These are phyloP conservation scores for Geotrichum reessii DNA, from an alignment of 1,139 yeast genomes.

Conservation along the genomic window DNA sequence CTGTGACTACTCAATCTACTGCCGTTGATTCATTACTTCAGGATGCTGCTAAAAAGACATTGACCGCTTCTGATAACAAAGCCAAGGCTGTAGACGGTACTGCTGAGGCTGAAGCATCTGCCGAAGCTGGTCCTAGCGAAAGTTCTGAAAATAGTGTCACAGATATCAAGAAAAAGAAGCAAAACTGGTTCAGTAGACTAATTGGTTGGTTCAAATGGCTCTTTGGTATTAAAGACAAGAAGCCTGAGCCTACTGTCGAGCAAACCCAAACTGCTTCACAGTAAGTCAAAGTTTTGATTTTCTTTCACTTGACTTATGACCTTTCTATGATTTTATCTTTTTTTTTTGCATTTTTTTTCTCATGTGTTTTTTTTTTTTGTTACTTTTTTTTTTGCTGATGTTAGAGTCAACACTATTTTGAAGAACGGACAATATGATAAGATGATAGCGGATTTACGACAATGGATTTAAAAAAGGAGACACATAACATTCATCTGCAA, in stretches of 20 bases:
- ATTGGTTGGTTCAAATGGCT: conserved; percentile 17
- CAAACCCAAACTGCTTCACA: background rate
- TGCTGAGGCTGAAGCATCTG: background rate
- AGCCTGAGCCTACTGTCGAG: background rate
- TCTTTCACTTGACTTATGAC: background rate
- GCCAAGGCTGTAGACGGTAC: background rate
- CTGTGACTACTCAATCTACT: conserved; percentile 7
- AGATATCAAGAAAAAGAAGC: background rate
- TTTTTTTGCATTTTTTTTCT: background rate
- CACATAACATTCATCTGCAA: background rate
- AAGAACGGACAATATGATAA: background rate
- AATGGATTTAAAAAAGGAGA: background rate
- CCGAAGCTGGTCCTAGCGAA: background rate
- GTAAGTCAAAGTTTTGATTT: background rate
- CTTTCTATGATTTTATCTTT: background rate
- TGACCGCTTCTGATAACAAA: background rate
- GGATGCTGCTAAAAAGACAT: background rate
- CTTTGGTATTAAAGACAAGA: conserved; percentile 7
- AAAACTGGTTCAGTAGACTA: conserved; percentile 11
- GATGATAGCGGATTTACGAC: background rate
- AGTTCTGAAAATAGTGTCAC: background rate
- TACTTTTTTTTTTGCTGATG: background rate
- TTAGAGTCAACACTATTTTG: background rate
- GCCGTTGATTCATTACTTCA: background rate
- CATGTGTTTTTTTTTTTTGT: background rate